Percentiles rank a stretch among this genome's conserved stretches.
Evolutionary conservation across 805 yeast species (phyloP).

Genomic region (Metahyphopichia silvanorum): DNA sequence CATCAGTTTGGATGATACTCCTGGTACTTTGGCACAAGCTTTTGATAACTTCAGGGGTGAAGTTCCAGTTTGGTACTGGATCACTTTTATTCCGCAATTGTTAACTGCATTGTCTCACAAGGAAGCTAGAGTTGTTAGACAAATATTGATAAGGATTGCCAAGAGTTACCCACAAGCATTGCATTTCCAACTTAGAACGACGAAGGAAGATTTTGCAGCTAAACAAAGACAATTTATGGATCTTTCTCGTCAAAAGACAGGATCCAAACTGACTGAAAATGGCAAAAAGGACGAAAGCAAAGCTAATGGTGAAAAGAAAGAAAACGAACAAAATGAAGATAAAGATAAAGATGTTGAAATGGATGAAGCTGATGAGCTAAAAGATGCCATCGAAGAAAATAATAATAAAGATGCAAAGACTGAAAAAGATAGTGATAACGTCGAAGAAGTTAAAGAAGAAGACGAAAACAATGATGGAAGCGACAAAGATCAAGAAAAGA

Average conservation of each 20-base stretch:
- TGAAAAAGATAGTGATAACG: slow-evolving; percentile 1
- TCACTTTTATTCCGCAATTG: slow-evolving; percentile 92
- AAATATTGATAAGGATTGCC: slow-evolving; percentile 85
- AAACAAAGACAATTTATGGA: slow-evolving; percentile 70
- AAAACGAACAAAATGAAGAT: slow-evolving; percentile 2
- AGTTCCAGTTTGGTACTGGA: slow-evolving; percentile 99
- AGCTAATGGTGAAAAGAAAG: slow-evolving; percentile 2
- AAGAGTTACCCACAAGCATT: slow-evolving; percentile 96
- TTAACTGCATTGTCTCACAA: slow-evolving; percentile 85
- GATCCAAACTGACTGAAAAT: background rate
- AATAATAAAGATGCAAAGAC: background rate
- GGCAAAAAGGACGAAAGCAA: slow-evolving; percentile 4
- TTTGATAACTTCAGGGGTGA: slow-evolving; percentile 93
- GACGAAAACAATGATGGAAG: slow-evolving; percentile 3
- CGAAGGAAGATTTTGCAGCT: slow-evolving; percentile 89
- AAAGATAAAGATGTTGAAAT: slow-evolving; percentile 4
- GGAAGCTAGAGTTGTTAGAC: slow-evolving; percentile 87
- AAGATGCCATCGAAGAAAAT: slow-evolving; percentile 1
- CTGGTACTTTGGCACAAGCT: slow-evolving; percentile 78
- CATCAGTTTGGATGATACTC: slow-evolving; percentile 82
- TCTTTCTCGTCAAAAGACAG: slow-evolving; percentile 19
- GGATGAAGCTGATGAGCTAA: slow-evolving; percentile 2
- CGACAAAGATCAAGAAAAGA: slow-evolving; percentile 2
- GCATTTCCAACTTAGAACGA: slow-evolving; percentile 92
- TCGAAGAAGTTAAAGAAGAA: slow-evolving; percentile 1